A percentile compares a stretch with the other conserved stretches of the same genome.
phyloP scores from a whole-genome alignment of 83 land plant genomes.

The Isoetes engelmannii region DNA sequence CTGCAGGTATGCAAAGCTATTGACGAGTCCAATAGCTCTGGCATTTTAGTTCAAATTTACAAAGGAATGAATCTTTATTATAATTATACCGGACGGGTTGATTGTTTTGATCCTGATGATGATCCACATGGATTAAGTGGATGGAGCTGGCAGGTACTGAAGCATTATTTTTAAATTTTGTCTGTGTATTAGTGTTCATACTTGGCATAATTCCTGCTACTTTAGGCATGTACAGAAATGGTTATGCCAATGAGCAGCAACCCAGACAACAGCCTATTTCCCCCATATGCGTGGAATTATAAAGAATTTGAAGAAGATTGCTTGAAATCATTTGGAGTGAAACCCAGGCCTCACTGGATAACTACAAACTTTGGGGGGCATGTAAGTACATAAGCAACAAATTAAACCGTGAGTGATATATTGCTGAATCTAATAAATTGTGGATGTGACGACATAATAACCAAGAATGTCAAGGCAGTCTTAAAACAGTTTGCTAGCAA shows the following conservation, averaged over 20 bases:
- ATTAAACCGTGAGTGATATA: too few relatives aligned
- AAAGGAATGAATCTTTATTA: slow-evolving; percentile 76
- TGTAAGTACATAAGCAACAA: slow-evolving; percentile 35
- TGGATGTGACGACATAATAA: too few relatives aligned
- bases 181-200: not conserved
- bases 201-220: not conserved
- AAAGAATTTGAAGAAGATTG: slow-evolving; percentile 39
- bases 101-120: slow-evolving; percentile 53
- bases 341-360: slow-evolving; percentile 80
- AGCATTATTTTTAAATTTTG: not conserved
- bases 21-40: slow-evolving; percentile 47
- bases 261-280: slow-evolving; percentile 65
- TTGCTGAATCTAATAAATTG: too few relatives aligned
- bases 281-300: slow-evolving; percentile 45
- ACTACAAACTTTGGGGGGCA: slow-evolving; percentile 88
- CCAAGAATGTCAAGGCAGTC: slow-evolving; percentile 48
- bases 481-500: slow-evolving; percentile 80
- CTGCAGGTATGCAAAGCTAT: slow-evolving; percentile 73
- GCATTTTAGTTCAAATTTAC: slow-evolving; percentile 47
- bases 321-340: slow-evolving; percentile 38
- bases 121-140: slow-evolving; percentile 82
- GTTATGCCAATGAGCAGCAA: slow-evolving; percentile 90
- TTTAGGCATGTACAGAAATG: slow-evolving; percentile 97
- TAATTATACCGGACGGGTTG: slow-evolving; percentile 65
- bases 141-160: slow-evolving; percentile 89